phyloP scores from a whole-genome alignment of 306 rosid genomes.

The Sicyos baderoa region DNA sequence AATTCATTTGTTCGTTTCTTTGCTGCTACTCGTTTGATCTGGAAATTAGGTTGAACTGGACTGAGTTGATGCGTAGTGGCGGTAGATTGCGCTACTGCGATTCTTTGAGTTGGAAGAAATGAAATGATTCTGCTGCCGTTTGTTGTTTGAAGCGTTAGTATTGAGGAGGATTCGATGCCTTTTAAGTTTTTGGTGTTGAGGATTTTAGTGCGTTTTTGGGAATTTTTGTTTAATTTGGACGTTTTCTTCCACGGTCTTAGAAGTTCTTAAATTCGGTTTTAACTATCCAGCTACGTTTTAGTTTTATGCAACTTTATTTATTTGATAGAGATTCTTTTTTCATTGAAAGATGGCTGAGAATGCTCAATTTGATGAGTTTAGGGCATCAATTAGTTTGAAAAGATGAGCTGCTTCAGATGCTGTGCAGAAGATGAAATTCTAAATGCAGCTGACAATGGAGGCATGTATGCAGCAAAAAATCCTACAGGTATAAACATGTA shows the following conservation, averaged over 20 bases:
- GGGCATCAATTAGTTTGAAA: conserved; percentile 19
- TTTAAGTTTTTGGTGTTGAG: neutral
- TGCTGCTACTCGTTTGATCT: conserved; percentile 1
- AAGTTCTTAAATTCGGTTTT: neutral
- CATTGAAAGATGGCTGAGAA: neutral
- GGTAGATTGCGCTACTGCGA: neutral
- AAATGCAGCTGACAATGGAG: conserved; percentile 35
- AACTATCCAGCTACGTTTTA: neutral
- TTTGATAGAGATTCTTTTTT: neutral
- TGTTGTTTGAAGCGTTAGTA: neutral
- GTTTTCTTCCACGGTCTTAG: neutral
- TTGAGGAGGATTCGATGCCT: neutral
- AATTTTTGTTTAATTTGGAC: neutral
- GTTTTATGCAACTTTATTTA: neutral
- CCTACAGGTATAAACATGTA: too few species aligned
- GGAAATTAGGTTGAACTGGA: conserved; percentile 6
- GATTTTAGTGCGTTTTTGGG: neutral
- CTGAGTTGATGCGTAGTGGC: neutral
- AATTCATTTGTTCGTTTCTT: neutral
- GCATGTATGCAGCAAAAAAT: conserved; percentile 23
- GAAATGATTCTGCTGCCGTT: neutral
- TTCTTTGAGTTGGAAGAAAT: neutral
- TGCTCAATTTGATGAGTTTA: conserved; percentile 1
- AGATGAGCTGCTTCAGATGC: conserved; percentile 73
- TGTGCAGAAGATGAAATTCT: conserved; percentile 44